Conservation (phyloP, 2,329 filamentous ascomycete species). For the Raffaelea ambrosiae region DNA sequence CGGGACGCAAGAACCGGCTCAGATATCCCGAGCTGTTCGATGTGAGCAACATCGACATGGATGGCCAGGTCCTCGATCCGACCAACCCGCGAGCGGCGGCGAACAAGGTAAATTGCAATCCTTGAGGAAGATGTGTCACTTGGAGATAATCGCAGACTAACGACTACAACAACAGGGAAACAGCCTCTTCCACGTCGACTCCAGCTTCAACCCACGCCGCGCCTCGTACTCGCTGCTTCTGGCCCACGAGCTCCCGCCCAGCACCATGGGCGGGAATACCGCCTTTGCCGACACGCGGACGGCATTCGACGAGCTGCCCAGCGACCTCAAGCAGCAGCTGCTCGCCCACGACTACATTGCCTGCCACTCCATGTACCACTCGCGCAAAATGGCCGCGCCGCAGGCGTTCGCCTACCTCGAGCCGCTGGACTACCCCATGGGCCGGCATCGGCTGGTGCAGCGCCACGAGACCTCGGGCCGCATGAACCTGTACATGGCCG, state of each 20-base stretch:
- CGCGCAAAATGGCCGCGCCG: conserved; percentile 18
- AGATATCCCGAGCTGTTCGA: conserved; percentile 46
- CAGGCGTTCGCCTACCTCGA: conserved; percentile 31
- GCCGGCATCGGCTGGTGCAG: conserved; percentile 38
- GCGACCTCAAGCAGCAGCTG: conserved; percentile 24
- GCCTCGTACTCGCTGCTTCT: conserved; percentile 42
- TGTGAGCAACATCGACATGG: conserved; percentile 43
- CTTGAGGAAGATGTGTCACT: no score
- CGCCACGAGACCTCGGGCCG: conserved; percentile 41
- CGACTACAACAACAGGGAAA: no score
- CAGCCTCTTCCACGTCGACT: conserved; percentile 45
- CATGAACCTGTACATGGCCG: conserved; percentile 44
- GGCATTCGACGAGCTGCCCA: conserved; percentile 37
- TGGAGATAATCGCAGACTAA: no score
- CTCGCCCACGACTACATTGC: conserved; percentile 38
- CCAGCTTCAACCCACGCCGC: conserved; percentile 45
- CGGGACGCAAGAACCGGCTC: conserved; percentile 38
- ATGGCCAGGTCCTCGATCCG: conserved; percentile 32
- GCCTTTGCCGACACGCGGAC: conserved; percentile 45
- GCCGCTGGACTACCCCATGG: conserved; percentile 36
- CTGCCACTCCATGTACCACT: conserved; percentile 42
- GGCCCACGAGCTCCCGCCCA: conserved; percentile 37
- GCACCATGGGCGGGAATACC: conserved; percentile 40
- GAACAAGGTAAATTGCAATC: no score
- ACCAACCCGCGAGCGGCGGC: conserved; percentile 29